A percentile compares a stretch with the other conserved stretches of the same genome.
Conservation (phyloP, 2,329 filamentous ascomycete species). For the Pseudogymnoascus sp. region DNA sequence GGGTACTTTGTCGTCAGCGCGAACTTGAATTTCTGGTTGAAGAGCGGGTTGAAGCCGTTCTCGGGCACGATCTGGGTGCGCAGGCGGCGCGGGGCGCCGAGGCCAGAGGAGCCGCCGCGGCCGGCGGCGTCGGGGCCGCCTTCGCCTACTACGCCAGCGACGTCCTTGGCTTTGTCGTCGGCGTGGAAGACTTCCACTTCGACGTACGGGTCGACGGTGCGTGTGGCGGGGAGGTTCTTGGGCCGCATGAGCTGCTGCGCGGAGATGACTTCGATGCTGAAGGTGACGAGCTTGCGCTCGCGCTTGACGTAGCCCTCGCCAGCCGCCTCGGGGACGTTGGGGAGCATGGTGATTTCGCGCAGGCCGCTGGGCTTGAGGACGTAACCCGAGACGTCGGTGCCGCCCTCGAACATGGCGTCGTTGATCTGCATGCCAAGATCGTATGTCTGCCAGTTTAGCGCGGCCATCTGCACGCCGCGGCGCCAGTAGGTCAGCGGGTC, state of each 20-base stretch:
- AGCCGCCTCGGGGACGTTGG: slow-evolving; percentile 43
- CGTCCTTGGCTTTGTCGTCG: slow-evolving; percentile 87
- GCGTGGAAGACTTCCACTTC: slow-evolving; percentile 93
- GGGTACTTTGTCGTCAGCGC: slow-evolving; percentile 89
- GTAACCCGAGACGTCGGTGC: slow-evolving; percentile 80
- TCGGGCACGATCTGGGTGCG: slow-evolving; percentile 74
- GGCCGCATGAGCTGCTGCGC: slow-evolving; percentile 90
- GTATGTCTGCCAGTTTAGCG: slow-evolving; percentile 97
- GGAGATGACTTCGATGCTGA: slow-evolving; percentile 83
- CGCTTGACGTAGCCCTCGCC: slow-evolving; percentile 53
- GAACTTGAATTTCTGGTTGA: slow-evolving; percentile 72
- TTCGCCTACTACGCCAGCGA: slow-evolving; percentile 60
- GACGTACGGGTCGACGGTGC: slow-evolving; percentile 83
- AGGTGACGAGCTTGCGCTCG: slow-evolving; percentile 74
- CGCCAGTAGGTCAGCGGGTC: slow-evolving; percentile 92
- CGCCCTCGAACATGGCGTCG: slow-evolving; percentile 93
- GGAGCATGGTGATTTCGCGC: slow-evolving; percentile 59
- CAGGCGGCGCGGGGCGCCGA: slow-evolving; percentile 66
- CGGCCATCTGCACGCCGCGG: slow-evolving; percentile 93
- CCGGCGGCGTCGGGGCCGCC: slow-evolving; percentile 56
- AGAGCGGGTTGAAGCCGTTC: slow-evolving; percentile 91
- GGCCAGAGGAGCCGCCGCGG: slow-evolving; percentile 57
- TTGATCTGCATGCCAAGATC: slow-evolving; percentile 95
- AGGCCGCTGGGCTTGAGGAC: slow-evolving; percentile 87
- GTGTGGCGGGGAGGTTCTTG: slow-evolving; percentile 61